phyloP scores from a whole-genome alignment of 2,329 filamentous ascomycete species.

The Ceratocystis eucalypticola region DNA sequence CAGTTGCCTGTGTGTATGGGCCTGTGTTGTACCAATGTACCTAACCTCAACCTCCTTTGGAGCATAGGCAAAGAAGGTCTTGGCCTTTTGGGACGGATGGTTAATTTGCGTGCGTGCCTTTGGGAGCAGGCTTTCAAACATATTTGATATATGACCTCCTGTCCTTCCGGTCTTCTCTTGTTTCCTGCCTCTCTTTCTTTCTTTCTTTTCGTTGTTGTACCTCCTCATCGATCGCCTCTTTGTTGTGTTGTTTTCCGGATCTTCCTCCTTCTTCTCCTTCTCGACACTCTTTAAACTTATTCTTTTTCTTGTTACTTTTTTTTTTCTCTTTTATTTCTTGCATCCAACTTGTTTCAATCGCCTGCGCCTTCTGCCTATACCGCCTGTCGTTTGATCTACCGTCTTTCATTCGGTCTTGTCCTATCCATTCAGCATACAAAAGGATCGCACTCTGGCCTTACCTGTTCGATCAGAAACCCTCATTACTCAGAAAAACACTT shows the following conservation, averaged over 20 bases:
- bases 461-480: background rate
- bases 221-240: constrained; percentile 16
- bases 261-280: constrained; percentile 4
- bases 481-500: background rate
- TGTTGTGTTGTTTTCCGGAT: constrained; percentile 5
- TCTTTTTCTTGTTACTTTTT: constrained; percentile 9
- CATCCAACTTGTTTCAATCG: constrained; percentile 6
- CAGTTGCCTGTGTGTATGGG: background rate
- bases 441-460: background rate
- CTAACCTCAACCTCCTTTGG: background rate
- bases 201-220: constrained; percentile 16
- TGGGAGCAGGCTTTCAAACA: background rate
- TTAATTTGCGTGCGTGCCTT: background rate
- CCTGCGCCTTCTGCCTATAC: background rate
- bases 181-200: constrained; percentile 16
- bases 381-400: constrained; percentile 16
- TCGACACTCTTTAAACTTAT: constrained; percentile 13
- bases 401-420: constrained; percentile 12
- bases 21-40: background rate
- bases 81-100: too few species aligned
- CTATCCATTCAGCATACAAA: constrained; percentile 7
- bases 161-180: constrained; percentile 3
- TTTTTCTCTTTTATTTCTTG: background rate
- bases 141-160: constrained; percentile 8
- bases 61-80: too few species aligned